Conservation (phyloP, 2,329 filamentous ascomycete species). For the Aspergillus sp. region DNA sequence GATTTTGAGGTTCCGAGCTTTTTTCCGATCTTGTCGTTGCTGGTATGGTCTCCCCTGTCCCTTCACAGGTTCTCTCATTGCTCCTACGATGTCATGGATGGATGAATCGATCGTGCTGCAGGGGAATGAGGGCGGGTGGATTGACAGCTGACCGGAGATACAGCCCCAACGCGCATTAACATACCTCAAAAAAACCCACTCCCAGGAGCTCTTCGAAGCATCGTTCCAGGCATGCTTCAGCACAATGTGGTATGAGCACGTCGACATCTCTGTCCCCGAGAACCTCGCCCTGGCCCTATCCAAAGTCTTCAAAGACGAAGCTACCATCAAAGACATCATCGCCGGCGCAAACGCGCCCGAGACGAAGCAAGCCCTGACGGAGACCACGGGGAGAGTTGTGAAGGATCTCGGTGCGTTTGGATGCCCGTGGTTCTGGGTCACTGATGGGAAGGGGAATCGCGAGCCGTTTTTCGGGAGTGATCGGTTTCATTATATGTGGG, state of each 20-base stretch:
- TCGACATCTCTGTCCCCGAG: conserved; percentile 64
- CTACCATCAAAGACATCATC: conserved; percentile 62
- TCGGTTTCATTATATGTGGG: conserved; percentile 66
- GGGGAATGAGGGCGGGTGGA: no score
- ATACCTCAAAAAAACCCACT: conserved; percentile 65
- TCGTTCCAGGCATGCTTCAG: conserved; percentile 62
- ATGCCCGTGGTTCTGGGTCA: conserved; percentile 75
- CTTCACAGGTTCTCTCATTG: no score
- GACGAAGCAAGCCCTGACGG: conserved; percentile 59
- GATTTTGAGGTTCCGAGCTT: conserved; percentile 51
- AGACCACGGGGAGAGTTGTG: conserved; percentile 64
- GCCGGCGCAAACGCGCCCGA: conserved; percentile 55
- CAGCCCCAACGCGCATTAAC: conserved; percentile 69
- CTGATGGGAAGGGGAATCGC: conserved; percentile 54
- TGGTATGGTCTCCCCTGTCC: conserved; percentile 43
- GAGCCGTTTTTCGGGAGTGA: conserved; percentile 81
- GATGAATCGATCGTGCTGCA: no score
- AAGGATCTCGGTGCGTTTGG: conserved; percentile 71
- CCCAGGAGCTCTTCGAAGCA: conserved; percentile 55
- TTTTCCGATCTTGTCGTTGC: conserved; percentile 60
- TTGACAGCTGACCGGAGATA: not conserved
- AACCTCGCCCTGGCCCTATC: conserved; percentile 45
- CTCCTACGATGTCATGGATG: not conserved
- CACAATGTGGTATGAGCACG: conserved; percentile 65
- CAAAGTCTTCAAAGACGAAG: conserved; percentile 41